Evolutionary conservation across 2,329 filamentous ascomycete species (phyloP).

Genomic region (Diaporthe amygdali): DNA sequence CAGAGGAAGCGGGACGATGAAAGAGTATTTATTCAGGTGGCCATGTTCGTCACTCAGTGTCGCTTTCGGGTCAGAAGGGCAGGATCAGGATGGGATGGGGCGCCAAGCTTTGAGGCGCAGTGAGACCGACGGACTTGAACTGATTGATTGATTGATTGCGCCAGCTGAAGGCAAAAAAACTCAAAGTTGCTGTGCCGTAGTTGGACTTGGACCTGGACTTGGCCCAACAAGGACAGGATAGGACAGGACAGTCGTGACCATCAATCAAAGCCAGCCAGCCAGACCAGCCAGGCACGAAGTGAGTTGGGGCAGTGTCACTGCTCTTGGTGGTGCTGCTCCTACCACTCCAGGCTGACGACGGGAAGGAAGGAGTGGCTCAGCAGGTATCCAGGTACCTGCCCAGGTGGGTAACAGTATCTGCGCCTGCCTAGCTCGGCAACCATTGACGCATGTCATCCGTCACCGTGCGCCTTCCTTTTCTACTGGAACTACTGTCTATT

Average conservation of each 20-base stretch:
- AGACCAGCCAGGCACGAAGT: too few relatives aligned
- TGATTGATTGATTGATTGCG: background rate
- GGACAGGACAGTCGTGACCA: background rate
- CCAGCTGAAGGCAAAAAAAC: slow-evolving; percentile 1
- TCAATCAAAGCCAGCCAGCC: background rate
- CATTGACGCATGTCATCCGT: background rate
- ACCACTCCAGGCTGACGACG: background rate
- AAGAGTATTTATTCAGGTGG: background rate
- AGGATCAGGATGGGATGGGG: background rate
- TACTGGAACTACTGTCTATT: background rate
- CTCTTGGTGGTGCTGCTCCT: background rate
- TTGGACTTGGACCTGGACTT: too few relatives aligned
- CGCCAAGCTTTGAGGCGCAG: slow-evolving; percentile 15
- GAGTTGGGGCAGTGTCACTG: background rate
- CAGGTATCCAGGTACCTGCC: background rate
- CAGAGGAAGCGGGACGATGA: background rate
- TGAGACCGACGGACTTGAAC: too few relatives aligned
- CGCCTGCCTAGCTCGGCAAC: background rate
- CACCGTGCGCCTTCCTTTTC: background rate
- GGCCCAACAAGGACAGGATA: background rate
- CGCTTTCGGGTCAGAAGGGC: background rate
- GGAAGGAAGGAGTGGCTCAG: background rate
- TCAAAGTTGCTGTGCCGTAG: too few relatives aligned
- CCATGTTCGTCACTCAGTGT: background rate
- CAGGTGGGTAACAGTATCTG: too few relatives aligned